Base-by-base conservation (phyloP, 192 early-diverging fungal genomes). In the Umbelopsis isabellina region DNA sequence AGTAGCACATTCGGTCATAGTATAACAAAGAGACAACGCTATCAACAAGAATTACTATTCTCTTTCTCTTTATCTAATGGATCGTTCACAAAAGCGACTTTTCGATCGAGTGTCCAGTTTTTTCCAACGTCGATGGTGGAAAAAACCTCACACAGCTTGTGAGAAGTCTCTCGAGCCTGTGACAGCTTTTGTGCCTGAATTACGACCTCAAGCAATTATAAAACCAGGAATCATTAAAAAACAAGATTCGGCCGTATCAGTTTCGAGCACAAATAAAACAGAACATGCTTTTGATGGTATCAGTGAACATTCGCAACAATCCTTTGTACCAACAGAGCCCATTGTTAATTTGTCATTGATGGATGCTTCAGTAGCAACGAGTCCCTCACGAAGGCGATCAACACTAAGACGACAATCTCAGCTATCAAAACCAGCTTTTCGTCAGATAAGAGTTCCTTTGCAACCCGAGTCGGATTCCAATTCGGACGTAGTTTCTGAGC, bases 111-210 rank as follows among this genome's bases (percentile, higher is more conserved):
- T 61, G 3, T 22, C 30, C 16, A 61, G 27, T 35, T 61, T 61
- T n/a, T 61, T 61, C 30, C 55, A 61, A 35, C 25, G 55, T 15
- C 27, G 25, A 61, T 61, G 55, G 55, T 61, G 55, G 55, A 41
- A 10, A 41, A 41, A 41, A 41, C 37, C 37, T 6, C 5, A 41
- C 37, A 41, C 7, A 6, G 6, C 6, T 1, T 9, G 7, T 10
- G 37, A 41, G 5, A 6, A 41, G 10, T 10, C 37, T 1, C 37
- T 9, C 7, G 25, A 61, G 55, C 55, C 25, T 35, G 12, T 52
- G 27, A 16, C 23, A 7, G 55, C 16, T 35, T 2, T 25, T 58
- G 27, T 11, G 15, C 25, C 21, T 61, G 16, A 25, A 49, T 12
- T 18, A 16, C 5, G 2, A 49, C 9, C 48, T 21, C 9, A 16